phyloP scores from a whole-genome alignment of 129 eudicot species.

The Apium graveolens region DNA sequence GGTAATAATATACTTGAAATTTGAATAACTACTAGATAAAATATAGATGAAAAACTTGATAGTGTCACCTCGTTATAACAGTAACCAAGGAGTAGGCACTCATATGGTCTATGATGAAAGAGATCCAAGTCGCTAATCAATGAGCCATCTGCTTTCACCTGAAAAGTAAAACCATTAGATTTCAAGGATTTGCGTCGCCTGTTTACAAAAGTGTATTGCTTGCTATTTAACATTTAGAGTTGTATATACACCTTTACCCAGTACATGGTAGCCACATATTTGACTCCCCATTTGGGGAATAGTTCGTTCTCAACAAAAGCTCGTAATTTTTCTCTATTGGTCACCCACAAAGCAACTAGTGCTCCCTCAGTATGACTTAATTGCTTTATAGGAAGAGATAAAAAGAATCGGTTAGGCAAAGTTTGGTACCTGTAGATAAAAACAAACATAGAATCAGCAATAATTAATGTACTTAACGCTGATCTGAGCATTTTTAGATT shows the following conservation, averaged over 20 bases:
- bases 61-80: constrained; percentile 38
- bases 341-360: constrained; percentile 85
- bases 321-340: constrained; percentile 84
- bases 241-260: constrained; percentile 65
- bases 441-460: background rate
- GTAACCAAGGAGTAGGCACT: constrained; percentile 81
- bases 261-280: constrained; percentile 60
- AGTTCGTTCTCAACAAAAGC: constrained; percentile 73
- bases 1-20: background rate
- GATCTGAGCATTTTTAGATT: background rate
- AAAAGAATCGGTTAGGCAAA: constrained; percentile 70
- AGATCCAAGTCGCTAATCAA: constrained; percentile 83
- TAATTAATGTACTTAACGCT: background rate
- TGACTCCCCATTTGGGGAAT: constrained; percentile 90
- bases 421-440: constrained; percentile 62
- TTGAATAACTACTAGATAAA: background rate
- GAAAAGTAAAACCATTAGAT: constrained; percentile 18
- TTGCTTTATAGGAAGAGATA: constrained; percentile 70
- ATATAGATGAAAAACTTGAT: background rate
- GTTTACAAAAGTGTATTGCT: background rate
- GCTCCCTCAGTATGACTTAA: constrained; percentile 62
- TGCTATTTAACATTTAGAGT: background rate
- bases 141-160: constrained; percentile 85
- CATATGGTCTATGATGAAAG: constrained; percentile 94
- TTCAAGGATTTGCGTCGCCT: background rate